Base-by-base conservation (phyloP, 805 yeast genomes). In the Yueomyces sinensis region DNA sequence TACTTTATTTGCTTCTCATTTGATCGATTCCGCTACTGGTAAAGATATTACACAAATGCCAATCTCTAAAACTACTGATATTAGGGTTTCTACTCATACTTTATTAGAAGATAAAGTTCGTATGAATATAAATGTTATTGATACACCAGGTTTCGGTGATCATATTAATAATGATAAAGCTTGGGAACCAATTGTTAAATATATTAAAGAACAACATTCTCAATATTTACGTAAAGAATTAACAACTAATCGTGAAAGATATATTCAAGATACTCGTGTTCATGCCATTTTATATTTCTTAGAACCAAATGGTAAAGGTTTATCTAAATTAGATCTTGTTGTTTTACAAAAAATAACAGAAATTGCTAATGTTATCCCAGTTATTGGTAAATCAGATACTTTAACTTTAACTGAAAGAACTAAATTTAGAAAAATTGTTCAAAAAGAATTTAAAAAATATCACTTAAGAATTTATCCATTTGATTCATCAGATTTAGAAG, bases 111-210 rank as follows among this genome's bases (percentile, higher is more conserved):
- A 84, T 56, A 82, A 81, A 44, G 97, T 91, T 37, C 75, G 77
- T 41, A 72, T 91, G 55, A 79, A 79, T 49, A 64, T 91, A 43
- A 87, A 84, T 49, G 76, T 91, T 37, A 82, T 91, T 53, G 98
- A 91, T 56, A 91, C 98, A 3, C 97, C 97, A 16, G 97, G 97
- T 13, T 91, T 84, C 65, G 97, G 95, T 28, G 98, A 91, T 66
- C 95, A 82, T 62, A 81, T 91, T 45, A 82, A 86, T 63, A 87
- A 87, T 60, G 93, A 82, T 50, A 82, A 80, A 60, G 86, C 94
- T 61, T 89, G 96, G 95, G 97, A 87, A 49, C 95, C 95, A 35
- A 76, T 87, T 42, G 78, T 87, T 44, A 84, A 83, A 61, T 87
- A 86, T 62, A 83, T 87, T 56, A 87, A 87, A 62, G 96, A 87